phyloP scores from a whole-genome alignment of 2,329 filamentous ascomycete genomes.

The Cladosporium colombiae region DNA sequence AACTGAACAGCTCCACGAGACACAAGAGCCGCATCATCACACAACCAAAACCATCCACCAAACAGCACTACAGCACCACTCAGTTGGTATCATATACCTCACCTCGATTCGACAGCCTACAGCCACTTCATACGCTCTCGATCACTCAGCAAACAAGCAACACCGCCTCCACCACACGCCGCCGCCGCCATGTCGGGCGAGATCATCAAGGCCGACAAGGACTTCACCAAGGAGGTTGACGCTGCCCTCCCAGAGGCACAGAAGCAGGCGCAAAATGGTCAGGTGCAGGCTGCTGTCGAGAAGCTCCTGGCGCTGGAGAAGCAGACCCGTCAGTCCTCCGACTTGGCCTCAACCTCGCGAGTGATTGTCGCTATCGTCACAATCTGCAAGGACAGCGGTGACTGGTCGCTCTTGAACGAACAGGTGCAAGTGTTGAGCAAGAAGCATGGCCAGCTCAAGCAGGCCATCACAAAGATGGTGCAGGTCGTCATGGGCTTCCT shows the following conservation, averaged over 20 bases:
- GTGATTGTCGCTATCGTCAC: conserved; percentile 86
- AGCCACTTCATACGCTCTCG: not conserved
- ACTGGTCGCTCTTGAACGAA: conserved; percentile 95
- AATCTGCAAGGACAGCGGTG: conserved; percentile 86
- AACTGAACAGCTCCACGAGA: not conserved
- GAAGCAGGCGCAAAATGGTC: conserved; percentile 67
- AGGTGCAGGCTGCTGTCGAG: conserved; percentile 86
- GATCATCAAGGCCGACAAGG: conserved; percentile 91
- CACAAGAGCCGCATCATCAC: conserved; percentile 14
- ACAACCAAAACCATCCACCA: conserved; percentile 3
- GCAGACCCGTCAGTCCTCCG: conserved; percentile 94
- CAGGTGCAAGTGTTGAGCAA: conserved; percentile 94
- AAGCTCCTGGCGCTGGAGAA: conserved; percentile 92
- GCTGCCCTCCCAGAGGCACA: conserved; percentile 87
- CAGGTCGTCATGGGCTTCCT: conserved; percentile 93
- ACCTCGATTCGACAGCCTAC: not conserved
- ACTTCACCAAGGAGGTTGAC: conserved; percentile 96
- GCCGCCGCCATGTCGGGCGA: conserved; percentile 67
- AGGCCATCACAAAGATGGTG: conserved; percentile 98
- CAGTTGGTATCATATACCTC: not conserved
- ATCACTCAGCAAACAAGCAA: not conserved
- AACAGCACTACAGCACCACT: not conserved
- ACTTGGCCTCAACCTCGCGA: conserved; percentile 91
- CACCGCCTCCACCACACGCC: not conserved
- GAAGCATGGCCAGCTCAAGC: conserved; percentile 99